Conservation (phyloP, 176 grass and related monocot species). For the Poa pratensis region DNA sequence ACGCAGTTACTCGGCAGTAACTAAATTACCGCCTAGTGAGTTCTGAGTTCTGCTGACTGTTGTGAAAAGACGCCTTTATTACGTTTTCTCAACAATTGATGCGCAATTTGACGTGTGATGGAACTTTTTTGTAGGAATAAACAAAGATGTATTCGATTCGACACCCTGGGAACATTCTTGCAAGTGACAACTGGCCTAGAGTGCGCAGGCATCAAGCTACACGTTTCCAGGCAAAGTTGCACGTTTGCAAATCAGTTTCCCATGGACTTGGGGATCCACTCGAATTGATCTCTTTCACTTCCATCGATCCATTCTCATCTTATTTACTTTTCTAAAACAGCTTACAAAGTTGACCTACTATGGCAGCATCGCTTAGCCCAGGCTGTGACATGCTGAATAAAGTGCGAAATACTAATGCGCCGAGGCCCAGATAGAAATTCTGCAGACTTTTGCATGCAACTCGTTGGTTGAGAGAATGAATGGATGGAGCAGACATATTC, state of each 20-base stretch:
- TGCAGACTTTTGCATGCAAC: neutral
- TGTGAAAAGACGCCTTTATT: neutral
- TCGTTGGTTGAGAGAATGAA: constrained; percentile 14
- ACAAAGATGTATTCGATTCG: neutral
- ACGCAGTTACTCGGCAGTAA: no score
- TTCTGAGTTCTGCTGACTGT: neutral
- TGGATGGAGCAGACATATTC: neutral
- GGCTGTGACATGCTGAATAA: no score
- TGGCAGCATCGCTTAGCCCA: neutral
- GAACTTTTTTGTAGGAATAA: neutral
- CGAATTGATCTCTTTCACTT: neutral
- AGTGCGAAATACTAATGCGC: neutral
- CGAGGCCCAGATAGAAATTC: neutral
- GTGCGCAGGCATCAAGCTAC: neutral
- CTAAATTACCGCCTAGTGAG: neutral
- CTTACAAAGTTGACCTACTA: neutral
- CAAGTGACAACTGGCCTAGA: neutral
- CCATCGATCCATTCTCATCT: neutral
- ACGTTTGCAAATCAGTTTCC: neutral
- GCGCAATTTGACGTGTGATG: neutral
- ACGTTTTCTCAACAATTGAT: neutral
- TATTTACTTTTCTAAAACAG: neutral
- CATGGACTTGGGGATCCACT: neutral
- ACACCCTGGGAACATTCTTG: neutral
- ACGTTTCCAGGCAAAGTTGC: neutral